Percentiles rank a stretch among this genome's conserved stretches.
phyloP scores from a whole-genome alignment of 108 stramenopile species.

The Skeletonema menzelii region DNA sequence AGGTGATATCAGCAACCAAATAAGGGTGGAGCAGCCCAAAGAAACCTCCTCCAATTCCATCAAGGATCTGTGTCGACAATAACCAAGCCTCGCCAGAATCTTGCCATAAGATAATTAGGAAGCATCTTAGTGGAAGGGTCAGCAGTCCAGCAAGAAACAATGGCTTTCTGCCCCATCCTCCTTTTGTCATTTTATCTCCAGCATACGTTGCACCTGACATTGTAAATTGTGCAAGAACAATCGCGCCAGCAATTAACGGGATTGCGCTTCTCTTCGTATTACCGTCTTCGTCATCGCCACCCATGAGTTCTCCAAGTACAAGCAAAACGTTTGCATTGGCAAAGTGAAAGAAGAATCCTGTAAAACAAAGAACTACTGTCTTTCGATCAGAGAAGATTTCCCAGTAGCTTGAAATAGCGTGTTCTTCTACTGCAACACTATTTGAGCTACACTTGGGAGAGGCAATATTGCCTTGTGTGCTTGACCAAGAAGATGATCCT shows the following conservation, averaged over 20 bases:
- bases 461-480: neutral
- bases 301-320: conserved; percentile 88
- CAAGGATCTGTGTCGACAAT: conserved; percentile 85
- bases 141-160: conserved; percentile 75
- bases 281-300: conserved; percentile 76
- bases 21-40: conserved; percentile 84
- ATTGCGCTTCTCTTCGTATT: conserved; percentile 70
- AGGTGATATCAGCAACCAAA: conserved; percentile 85
- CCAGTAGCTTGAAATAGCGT: conserved; percentile 58
- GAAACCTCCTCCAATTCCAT: conserved; percentile 84
- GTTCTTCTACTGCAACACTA: conserved; percentile 2
- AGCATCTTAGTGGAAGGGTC: conserved; percentile 80
- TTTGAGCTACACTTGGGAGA: neutral
- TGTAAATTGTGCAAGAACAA: conserved; percentile 79
- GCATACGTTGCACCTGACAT: conserved; percentile 76
- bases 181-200: conserved; percentile 63
- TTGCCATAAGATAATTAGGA: conserved; percentile 83
- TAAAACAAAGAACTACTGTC: conserved; percentile 70
- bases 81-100: conserved; percentile 72
- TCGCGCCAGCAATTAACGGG: conserved; percentile 86
- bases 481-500: neutral
- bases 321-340: conserved; percentile 89
- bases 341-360: conserved; percentile 91
- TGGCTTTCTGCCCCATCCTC: conserved; percentile 75
- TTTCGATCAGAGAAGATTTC: conserved; percentile 72